phyloP scores from a whole-genome alignment of 257 asterid genomes.

The Ocimum tenuiflorum region DNA sequence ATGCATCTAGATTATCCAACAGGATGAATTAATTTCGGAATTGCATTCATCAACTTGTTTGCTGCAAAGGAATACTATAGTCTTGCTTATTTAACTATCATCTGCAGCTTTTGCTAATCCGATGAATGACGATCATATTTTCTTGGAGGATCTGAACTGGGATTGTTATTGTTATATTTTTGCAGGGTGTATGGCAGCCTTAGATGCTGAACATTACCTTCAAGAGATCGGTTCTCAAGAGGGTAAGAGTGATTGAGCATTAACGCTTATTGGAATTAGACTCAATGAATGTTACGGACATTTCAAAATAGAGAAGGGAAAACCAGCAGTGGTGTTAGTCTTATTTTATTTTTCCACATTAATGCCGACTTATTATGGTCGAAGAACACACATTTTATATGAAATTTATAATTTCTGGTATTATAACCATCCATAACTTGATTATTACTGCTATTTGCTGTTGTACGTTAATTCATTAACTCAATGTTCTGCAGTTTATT shows the following conservation, averaged over 20 bases:
- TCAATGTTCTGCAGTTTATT: too few relatives aligned
- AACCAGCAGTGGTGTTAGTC: not conserved
- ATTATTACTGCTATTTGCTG: too few relatives aligned
- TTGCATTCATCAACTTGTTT: conserved; percentile 3
- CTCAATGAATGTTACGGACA: not conserved
- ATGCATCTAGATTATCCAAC: not conserved
- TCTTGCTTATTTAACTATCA: not conserved
- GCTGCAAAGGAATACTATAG: not conserved
- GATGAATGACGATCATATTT: not conserved
- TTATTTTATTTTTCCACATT: not conserved
- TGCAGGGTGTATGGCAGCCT: conserved; percentile 97
- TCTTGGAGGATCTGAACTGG: not conserved
- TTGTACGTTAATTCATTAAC: too few relatives aligned
- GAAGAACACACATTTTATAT: conserved; percentile 1
- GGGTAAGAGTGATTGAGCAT: conserved; percentile 86
- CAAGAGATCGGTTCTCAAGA: conserved; percentile 79
- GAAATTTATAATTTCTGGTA: not conserved
- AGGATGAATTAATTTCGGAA: not conserved
- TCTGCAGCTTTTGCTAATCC: not conserved
- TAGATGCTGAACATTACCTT: conserved; percentile 94
- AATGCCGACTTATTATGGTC: conserved; percentile 2
- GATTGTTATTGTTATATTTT: not conserved
- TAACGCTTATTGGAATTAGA: conserved; percentile 23
- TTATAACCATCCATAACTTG: not conserved
- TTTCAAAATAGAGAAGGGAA: conserved; percentile 1